Base-by-base conservation (phyloP, 140 eudicot species). In the Flaveria floridana region DNA sequence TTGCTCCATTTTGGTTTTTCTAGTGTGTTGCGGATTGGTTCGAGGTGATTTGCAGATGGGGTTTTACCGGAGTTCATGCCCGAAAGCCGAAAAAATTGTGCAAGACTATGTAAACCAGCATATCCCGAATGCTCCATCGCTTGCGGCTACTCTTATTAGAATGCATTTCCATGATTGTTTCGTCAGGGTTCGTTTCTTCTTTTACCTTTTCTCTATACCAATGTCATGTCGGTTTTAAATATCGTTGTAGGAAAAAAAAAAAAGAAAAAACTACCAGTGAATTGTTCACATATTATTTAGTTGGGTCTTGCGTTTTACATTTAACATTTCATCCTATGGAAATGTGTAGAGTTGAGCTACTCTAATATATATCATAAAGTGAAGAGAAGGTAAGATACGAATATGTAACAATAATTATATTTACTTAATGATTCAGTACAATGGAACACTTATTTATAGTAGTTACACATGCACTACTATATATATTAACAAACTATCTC, bases 101-200 rank as follows among this genome's bases (percentile, higher is more conserved):
- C 81, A 47, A 34, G 87, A 83, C 44, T 88, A 82, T 53, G 95
- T 90, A 39, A 68, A 83, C 6, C 34, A 85, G 76, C 97, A 88
- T 78, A 86, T 88, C 76, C 88, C 91, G 7, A 88, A 83, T 76
- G 95, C 86, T 59, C 95, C 97, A 19, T 85, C 91, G 1, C 87
- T 90, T 28, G 84, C 92, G 0, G 97, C 97, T 1, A 59, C 95
- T 46, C 80, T 90, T 16, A 65, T 91, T 16, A 79, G 97, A 80
- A 85, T 91, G 95, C 89, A 86, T 59, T 91, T 91, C 50, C 97
- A 88, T 78, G 97, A 91, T 59, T 91, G 97, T 81, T 91, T 91
- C 53, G 86, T 91, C 57, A 73, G 97, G 92, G 97, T 91, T 50
- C 25, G 89, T 75, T 7, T 51, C 59, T 3, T 37, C 19, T 46